Evolutionary conservation across 148 eudicot species (phyloP), one percentile per base, ranked within the genome.

Genomic region (Rhododendron vialii): DNA sequence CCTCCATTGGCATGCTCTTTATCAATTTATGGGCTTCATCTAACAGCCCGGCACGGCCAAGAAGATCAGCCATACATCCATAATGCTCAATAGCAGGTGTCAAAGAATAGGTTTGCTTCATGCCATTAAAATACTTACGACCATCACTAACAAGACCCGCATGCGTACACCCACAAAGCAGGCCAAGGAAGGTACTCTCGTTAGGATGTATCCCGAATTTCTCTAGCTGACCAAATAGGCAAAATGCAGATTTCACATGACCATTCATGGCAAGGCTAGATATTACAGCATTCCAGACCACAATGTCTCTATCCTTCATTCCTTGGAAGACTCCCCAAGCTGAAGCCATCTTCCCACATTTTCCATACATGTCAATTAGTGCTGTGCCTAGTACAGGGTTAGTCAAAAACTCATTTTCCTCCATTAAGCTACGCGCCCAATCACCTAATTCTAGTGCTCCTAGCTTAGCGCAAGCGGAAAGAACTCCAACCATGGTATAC

Each of bases 11-110:
- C 83, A 81, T 81, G 36, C 7, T 18, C 38, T 53, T 55, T 38
- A 81, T 81, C 17, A 81, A n/a, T 7, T 33, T 61, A 81, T 53
- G 69, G 28, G 83, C 83, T 55, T 81, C 83, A 81, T 81, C 83
- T 81, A 81, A 55, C 61, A 81, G 69, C 26, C 83, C 83, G 1
- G 83, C 83, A 81, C 83, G 83, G 83, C 83, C 83, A 53, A 81
- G 83, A 81, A 81, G 83, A 55, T 81, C 83, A 81, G 55, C 83
- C 83, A 81, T 55, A 55, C 83, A 81, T 55, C 83, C 83, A 81
- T 81, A 81, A 45, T 81, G 83, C 67, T 81, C 83, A 55, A 81
- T 81, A 20, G 83, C 20, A 30, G 83, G 83, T 53, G 67, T 53
- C 83, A 81, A 81, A 81, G 83, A 81, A 81, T 55, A 81, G 83